Base-by-base conservation (phyloP, 2,329 filamentous ascomycete species). In the Cyphellophora attinorum region DNA sequence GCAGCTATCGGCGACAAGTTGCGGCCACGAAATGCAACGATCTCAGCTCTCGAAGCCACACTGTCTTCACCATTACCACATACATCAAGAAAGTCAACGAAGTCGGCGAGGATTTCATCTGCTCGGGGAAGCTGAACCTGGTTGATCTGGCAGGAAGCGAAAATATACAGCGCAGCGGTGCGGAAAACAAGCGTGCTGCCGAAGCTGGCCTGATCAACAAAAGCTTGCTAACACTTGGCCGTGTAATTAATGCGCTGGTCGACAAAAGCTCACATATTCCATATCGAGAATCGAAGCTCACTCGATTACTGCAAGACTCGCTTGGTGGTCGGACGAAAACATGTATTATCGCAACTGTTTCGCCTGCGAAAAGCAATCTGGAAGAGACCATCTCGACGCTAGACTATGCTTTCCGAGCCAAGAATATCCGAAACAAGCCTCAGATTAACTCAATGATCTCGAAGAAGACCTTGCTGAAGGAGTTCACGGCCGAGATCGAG, bases 11-110 rank as follows among this genome's bases (percentile, higher is more conserved):
- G 60, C 81, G 91, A 32, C 91, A 98, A 59, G 91, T 98, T n/a
- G 93, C 91, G 5, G 86, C 93, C 3, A 98, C 91, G n/a, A 96
- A 96, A 60, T 98, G 91, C 72, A 98, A 98, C 57, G 91, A 98
- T 51, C 75, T 96, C 36, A 95, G 88, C 60, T 95, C 88, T 50
- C 79, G 91, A 57, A 94, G 88, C 64, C 93, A 98, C 55, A 98
- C 91, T 0, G 82, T 98, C 14, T 98, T 98, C 54, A 96, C 91
- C 5, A 84, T 98, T 40, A 95, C 89, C 1, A 84, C 88, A 1
- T 85, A 88, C 53, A 80, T 86, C 51, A 94, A 93, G 59, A 79
- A 81, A 42, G 76, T 76, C 1, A 76, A 76, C 2, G 84, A 93
- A 31, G 77, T 81, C 41, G 88, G 86, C 3, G 88, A 96, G 53